Conservation (phyloP, 495 filamentous ascomycete genomes). For the Rostrohypoxylon terebratum region DNA sequence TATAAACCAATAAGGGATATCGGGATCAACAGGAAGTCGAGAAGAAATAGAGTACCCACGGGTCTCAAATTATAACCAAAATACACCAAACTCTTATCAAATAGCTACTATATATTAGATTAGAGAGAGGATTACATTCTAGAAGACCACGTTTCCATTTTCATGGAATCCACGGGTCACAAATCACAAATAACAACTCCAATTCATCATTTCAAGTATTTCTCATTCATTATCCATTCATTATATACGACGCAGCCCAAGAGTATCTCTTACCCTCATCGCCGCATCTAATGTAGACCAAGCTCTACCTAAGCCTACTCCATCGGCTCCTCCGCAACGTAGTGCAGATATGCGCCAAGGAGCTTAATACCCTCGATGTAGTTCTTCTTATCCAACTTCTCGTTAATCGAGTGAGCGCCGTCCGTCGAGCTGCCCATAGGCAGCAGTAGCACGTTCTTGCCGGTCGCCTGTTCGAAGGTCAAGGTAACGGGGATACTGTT, state of each 20-base stretch:
- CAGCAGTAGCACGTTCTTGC: constrained; percentile 95
- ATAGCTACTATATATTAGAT: too few relatives aligned
- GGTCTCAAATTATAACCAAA: too few relatives aligned
- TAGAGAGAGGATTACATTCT: not conserved
- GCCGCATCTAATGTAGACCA: not conserved
- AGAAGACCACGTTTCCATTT: not conserved
- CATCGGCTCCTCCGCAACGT: constrained; percentile 89
- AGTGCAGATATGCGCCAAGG: constrained; percentile 94
- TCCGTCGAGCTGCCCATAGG: constrained; percentile 98
- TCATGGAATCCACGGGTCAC: not conserved
- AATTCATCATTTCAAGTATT: not conserved
- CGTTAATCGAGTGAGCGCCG: constrained; percentile 96
- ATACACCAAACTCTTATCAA: too few relatives aligned
- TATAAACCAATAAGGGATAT: too few relatives aligned
- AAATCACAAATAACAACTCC: not conserved
- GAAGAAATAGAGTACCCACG: too few relatives aligned
- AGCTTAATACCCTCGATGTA: constrained; percentile 99
- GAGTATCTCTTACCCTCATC: not conserved
- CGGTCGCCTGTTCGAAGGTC: constrained; percentile 97
- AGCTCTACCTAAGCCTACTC: constrained; percentile 34
- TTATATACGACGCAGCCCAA: not conserved
- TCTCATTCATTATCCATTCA: not conserved
- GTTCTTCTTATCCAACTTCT: constrained; percentile 96
- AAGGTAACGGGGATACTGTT: constrained; percentile 91
- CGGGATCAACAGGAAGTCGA: too few relatives aligned